Conservation (phyloP, 306 rosid species). For the Rubus parviflorus region DNA sequence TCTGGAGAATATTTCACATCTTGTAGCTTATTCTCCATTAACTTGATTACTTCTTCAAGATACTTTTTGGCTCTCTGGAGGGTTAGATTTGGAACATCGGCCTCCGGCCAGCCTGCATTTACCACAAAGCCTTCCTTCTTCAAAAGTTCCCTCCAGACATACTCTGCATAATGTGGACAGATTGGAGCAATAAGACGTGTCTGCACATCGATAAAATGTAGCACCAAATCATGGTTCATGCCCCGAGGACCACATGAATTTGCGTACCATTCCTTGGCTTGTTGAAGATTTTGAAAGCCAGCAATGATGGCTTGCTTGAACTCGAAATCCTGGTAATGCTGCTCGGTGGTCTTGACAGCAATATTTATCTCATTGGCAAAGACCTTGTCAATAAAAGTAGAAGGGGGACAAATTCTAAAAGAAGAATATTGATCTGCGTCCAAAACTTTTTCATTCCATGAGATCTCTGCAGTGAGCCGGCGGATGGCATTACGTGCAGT, state of each 20-base stretch:
- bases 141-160: constrained; percentile 75
- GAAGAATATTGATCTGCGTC: not conserved
- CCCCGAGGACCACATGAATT: constrained; percentile 72
- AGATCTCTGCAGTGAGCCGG: not conserved
- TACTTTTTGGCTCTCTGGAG: constrained; percentile 41
- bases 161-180: constrained; percentile 86
- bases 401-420: constrained; percentile 37
- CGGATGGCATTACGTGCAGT: not conserved
- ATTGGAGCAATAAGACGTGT: not conserved
- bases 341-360: constrained; percentile 91
- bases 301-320: constrained; percentile 80
- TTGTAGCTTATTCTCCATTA: no score
- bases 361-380: constrained; percentile 82
- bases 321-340: constrained; percentile 63
- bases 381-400: constrained; percentile 63
- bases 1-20: no score
- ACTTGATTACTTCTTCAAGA: constrained; percentile 70
- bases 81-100: not conserved
- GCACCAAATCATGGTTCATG: constrained; percentile 17
- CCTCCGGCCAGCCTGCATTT: not conserved
- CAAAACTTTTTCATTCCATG: not conserved
- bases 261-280: constrained; percentile 84
- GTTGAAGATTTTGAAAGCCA: constrained; percentile 83
- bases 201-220: not conserved
- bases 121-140: constrained; percentile 1